Evolutionary conservation across 495 filamentous ascomycete genomes (phyloP), one percentile per base, ranked within the genome.

Genomic region (Rhizodiscina lignyota): DNA sequence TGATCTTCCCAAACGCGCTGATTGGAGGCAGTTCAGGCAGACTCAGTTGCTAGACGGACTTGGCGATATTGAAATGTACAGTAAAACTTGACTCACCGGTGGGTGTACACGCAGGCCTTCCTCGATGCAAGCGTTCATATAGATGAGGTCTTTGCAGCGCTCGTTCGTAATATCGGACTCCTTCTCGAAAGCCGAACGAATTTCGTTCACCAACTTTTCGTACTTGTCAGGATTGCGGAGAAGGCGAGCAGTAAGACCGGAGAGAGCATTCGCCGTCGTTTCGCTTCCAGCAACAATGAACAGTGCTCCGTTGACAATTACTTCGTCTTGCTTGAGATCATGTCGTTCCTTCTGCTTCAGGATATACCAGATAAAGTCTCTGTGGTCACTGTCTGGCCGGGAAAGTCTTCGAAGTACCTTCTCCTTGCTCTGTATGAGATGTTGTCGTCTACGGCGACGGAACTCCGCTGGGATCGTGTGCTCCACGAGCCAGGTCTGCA

Each of bases 41-140:
- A n/a, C n/a, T n/a, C n/a, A n/a, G n/a, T n/a, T n/a, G n/a, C n/a
- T n/a, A n/a, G n/a, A n/a, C n/a, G n/a, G n/a, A n/a, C n/a, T n/a
- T n/a, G n/a, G n/a, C n/a, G n/a, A n/a, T n/a, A n/a, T n/a, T n/a
- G n/a, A n/a, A n/a, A n/a, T n/a, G n/a, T n/a, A n/a, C n/a, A n/a
- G n/a, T n/a, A n/a, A n/a, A n/a, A n/a, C n/a, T n/a, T n/a, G n/a
- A n/a, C n/a, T n/a, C n/a, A n/a, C n/a, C n/a, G 67, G 62, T 0
- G 67, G 66, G 35, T 63, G 64, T n/a, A 72, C 49, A 5, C 69
- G 64, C 16, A 70, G 52, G 0, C 63, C 62, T 48, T 74, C 69
- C 15, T 60, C 59, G 8, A 72, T 56, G 34, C 56, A 64, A 1
- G 60, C 63, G 5, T 51, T 51, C 16, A 65, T 44, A 30, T 61